These are phyloP conservation scores for Monosporascus sp. DNA, from an alignment of 2,329 filamentous ascomycete species.

Conservation along the genomic window DNA sequence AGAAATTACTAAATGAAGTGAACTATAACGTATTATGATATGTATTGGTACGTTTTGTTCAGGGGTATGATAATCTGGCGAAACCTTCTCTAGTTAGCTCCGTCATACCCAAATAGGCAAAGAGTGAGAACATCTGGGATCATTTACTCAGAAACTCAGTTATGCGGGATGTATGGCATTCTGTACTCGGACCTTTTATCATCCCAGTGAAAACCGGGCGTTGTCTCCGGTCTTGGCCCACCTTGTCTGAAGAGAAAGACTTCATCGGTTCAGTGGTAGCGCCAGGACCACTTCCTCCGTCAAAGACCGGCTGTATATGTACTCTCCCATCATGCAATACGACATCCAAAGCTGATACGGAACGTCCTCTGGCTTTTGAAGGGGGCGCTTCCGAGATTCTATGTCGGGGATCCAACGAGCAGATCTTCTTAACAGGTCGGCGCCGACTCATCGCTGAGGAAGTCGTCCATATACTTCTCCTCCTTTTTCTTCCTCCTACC, in stretches of 20 bases:
- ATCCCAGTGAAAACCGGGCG: constrained; percentile 12
- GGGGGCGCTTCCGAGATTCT: constrained; percentile 6
- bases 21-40: too few species aligned
- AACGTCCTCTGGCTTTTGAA: constrained; percentile 5
- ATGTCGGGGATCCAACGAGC: constrained; percentile 15
- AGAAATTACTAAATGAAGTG: too few species aligned
- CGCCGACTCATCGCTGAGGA: constrained; percentile 5
- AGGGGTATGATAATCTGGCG: too few species aligned
- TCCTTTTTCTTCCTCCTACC: constrained; percentile 4
- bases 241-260: constrained; percentile 9
- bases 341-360: constrained; percentile 13
- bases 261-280: constrained; percentile 14
- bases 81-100: too few species aligned
- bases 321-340: constrained; percentile 13
- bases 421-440: neutral
- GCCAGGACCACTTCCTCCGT: constrained; percentile 6
- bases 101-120: too few species aligned
- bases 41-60: too few species aligned
- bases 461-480: constrained; percentile 12
- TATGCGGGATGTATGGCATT: neutral
- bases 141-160: too few species aligned
- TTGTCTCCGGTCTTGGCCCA: constrained; percentile 3
- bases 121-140: too few species aligned
- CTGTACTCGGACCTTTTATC: neutral
- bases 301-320: constrained; percentile 12